A percentile compares a stretch with the other conserved stretches of the same genome.
Conservation (phyloP, 257 asterid species). For the Solanum paucissectum region DNA sequence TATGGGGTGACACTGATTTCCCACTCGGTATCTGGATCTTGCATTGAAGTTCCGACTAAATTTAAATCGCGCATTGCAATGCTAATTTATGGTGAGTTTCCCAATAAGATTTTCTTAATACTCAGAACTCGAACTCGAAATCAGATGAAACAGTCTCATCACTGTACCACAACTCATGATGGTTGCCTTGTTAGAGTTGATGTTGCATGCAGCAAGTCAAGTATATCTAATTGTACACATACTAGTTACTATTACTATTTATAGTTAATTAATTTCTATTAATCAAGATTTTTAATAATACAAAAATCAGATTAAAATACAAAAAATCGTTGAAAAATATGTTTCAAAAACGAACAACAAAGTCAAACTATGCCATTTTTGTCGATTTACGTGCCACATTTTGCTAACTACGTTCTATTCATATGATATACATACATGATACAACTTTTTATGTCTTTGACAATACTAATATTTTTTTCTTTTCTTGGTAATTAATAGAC, state of each 20-base stretch:
- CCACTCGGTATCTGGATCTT: rapidly evolving
- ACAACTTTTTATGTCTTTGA: background rate
- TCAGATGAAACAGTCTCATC: background rate
- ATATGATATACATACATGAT: background rate
- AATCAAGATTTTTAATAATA: background rate
- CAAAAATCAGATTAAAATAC: background rate
- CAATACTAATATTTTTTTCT: background rate
- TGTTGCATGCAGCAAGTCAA: background rate
- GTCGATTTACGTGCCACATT: background rate
- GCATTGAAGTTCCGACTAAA: rapidly evolving
- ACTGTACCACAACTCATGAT: rapidly evolving
- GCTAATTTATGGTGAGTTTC: too few species aligned
- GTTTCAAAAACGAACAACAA: background rate
- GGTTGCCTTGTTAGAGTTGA: background rate
- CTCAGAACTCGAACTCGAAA: too few species aligned
- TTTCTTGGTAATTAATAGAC: background rate
- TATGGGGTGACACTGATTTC: too few species aligned
- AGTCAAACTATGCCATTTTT: background rate
- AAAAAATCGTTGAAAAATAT: background rate
- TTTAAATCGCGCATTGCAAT: too few species aligned
- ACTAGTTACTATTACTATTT: background rate
- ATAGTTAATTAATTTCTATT: background rate
- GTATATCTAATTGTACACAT: background rate
- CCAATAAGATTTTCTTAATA: too few species aligned
- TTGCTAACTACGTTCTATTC: background rate